Percentiles rank a stretch among this genome's conserved stretches.
phyloP scores from a whole-genome alignment of 2,329 filamentous ascomycete species.

The Fusarium anguioides region DNA sequence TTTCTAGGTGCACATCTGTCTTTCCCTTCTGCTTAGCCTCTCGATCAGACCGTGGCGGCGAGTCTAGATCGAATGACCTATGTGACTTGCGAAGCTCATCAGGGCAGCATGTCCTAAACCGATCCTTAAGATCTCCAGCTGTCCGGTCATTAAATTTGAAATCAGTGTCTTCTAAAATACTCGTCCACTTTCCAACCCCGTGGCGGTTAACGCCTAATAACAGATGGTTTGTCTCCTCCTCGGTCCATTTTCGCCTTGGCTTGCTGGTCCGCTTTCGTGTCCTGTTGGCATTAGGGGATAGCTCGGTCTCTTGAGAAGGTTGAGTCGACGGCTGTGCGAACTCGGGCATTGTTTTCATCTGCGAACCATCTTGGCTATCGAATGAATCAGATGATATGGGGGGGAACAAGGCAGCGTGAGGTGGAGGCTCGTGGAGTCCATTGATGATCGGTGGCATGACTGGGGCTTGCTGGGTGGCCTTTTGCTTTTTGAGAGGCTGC shows the following conservation, averaged over 20 bases:
- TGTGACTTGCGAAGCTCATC: constrained; percentile 65
- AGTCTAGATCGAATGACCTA: constrained; percentile 43
- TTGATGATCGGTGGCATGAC: constrained; percentile 73
- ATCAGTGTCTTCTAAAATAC: constrained; percentile 69
- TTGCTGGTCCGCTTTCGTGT: constrained; percentile 66
- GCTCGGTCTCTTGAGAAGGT: constrained; percentile 49
- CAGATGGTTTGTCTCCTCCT: constrained; percentile 72
- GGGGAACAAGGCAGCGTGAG: constrained; percentile 70
- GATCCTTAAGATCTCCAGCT: constrained; percentile 72
- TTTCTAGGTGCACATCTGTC: constrained; percentile 64
- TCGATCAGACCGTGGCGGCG: constrained; percentile 32
- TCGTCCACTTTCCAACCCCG: constrained; percentile 74
- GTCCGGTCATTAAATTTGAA: constrained; percentile 71
- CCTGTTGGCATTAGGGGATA: constrained; percentile 49
- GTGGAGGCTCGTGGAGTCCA: constrained; percentile 70
- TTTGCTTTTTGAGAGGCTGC: constrained; percentile 73
- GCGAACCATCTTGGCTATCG: constrained; percentile 59
- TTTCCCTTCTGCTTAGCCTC: constrained; percentile 54
- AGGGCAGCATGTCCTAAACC: constrained; percentile 74
- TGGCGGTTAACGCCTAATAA: constrained; percentile 70
- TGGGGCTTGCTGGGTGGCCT: constrained; percentile 64
- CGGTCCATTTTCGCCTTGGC: constrained; percentile 71
- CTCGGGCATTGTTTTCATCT: constrained; percentile 57
- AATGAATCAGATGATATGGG: constrained; percentile 70
- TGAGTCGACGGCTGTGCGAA: constrained; percentile 47